A percentile compares a stretch with the other conserved stretches of the same genome.
These are phyloP conservation scores for Aspergillus sp. DNA, from an alignment of 2,329 filamentous ascomycete species.

Conservation along the genomic window DNA sequence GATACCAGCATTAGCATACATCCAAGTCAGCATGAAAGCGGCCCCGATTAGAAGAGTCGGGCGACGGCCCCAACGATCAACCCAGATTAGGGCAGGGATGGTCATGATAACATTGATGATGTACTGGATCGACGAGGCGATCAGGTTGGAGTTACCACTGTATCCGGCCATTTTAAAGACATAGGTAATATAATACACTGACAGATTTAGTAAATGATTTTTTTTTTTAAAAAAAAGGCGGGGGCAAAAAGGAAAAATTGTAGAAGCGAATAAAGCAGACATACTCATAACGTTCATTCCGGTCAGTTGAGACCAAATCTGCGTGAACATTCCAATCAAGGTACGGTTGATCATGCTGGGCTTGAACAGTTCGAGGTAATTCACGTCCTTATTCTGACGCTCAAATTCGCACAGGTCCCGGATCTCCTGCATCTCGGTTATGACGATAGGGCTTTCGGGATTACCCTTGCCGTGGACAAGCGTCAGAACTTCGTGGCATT, in stretches of 20 bases:
- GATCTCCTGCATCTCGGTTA: constrained; percentile 62
- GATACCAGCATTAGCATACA: constrained; percentile 38
- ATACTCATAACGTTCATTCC: constrained; percentile 65
- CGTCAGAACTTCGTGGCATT: constrained; percentile 41
- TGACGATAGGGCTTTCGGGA: constrained; percentile 55
- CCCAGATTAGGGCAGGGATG: constrained; percentile 62
- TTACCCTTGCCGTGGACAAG: constrained; percentile 60
- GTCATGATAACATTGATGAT: constrained; percentile 77
- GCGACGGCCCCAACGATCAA: constrained; percentile 70
- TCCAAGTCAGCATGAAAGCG: constrained; percentile 49
- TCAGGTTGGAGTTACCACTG: constrained; percentile 49
- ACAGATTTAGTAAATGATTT: background rate
- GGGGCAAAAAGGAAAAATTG: too few species aligned
- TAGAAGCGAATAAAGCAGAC: background rate
- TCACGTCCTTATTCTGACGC: constrained; percentile 58
- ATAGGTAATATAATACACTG: constrained; percentile 59
- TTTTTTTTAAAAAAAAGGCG: constrained; percentile 22
- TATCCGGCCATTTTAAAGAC: constrained; percentile 66
- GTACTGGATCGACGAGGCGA: constrained; percentile 63
- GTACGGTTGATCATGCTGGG: constrained; percentile 68
- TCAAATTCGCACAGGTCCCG: constrained; percentile 67
- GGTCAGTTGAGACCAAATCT: constrained; percentile 68
- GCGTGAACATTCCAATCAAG: constrained; percentile 61
- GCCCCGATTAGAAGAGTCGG: constrained; percentile 58
- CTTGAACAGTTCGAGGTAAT: constrained; percentile 63